Conservation (phyloP, 805 yeast genomes). For the Candida coleopterorum region DNA sequence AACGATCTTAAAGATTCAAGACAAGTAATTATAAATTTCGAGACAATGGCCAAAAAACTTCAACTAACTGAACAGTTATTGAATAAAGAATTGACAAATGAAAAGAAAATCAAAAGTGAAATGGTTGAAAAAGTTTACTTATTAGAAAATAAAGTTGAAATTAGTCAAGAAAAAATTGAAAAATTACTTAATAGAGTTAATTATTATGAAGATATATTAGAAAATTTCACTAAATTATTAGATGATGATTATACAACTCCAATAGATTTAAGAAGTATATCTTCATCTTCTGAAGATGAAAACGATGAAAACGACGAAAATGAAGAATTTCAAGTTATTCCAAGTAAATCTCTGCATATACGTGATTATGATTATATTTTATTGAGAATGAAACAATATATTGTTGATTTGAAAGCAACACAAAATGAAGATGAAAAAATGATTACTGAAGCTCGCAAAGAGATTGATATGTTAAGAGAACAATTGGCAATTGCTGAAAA, state of each 20-base stretch:
- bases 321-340: background rate
- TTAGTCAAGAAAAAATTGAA: background rate
- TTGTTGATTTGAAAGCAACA: conserved; percentile 2
- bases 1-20: conserved; percentile 6
- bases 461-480: background rate
- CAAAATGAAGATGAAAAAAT: conserved; percentile 1
- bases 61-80: conserved; percentile 3
- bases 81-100: conserved; percentile 4
- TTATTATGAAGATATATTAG: background rate
- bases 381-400: background rate
- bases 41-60: conserved; percentile 4
- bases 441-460: background rate
- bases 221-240: background rate
- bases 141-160: background rate
- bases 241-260: background rate
- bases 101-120: conserved; percentile 1
- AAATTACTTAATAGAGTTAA: background rate
- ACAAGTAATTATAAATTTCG: conserved; percentile 6
- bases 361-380: background rate
- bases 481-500: too few species aligned
- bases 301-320: background rate
- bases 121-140: background rate
- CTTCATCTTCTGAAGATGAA: conserved; percentile 4
- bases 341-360: background rate
- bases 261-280: conserved; percentile 1